Percentiles rank a stretch among this genome's conserved stretches.
phyloP scores from a whole-genome alignment of 352 stramenopile species.

The Phytophthora sp. region DNA sequence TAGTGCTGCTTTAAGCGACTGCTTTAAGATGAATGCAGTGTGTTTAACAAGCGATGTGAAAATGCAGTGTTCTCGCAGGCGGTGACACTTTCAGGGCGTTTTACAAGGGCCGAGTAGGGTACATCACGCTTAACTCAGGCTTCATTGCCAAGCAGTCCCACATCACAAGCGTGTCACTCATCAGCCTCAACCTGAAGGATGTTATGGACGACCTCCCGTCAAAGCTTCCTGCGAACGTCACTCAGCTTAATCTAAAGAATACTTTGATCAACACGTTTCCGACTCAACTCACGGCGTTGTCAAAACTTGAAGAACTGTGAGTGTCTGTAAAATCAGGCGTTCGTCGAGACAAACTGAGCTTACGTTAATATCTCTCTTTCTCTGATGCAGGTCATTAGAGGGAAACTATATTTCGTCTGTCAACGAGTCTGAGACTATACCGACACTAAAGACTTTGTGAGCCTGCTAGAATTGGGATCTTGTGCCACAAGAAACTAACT shows the following conservation, averaged over 20 bases:
- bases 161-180: slow-evolving; percentile 29
- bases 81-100: slow-evolving; percentile 16
- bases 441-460: slow-evolving; percentile 27
- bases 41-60: slow-evolving; percentile 6
- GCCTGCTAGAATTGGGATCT: background rate
- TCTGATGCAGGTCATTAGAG: slow-evolving; percentile 19
- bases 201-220: slow-evolving; percentile 11
- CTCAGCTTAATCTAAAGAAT: slow-evolving; percentile 29
- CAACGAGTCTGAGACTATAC: slow-evolving; percentile 16
- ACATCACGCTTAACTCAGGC: slow-evolving; percentile 24
- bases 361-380: too few species aligned
- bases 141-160: slow-evolving; percentile 36
- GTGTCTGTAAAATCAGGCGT: background rate
- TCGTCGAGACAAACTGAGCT: too few species aligned
- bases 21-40: background rate
- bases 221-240: slow-evolving; percentile 22
- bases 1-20: background rate
- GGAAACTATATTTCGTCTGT: slow-evolving; percentile 29
- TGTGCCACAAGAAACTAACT: slow-evolving; percentile 12
- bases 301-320: slow-evolving; percentile 22
- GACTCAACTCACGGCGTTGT: slow-evolving; percentile 13
- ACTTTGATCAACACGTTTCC: slow-evolving; percentile 31
- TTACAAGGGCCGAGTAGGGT: slow-evolving; percentile 33
- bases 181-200: slow-evolving; percentile 33
- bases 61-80: slow-evolving; percentile 12